Evolutionary conservation across 495 filamentous ascomycete species (phyloP).

Genomic region (Xylaria acuta): DNA sequence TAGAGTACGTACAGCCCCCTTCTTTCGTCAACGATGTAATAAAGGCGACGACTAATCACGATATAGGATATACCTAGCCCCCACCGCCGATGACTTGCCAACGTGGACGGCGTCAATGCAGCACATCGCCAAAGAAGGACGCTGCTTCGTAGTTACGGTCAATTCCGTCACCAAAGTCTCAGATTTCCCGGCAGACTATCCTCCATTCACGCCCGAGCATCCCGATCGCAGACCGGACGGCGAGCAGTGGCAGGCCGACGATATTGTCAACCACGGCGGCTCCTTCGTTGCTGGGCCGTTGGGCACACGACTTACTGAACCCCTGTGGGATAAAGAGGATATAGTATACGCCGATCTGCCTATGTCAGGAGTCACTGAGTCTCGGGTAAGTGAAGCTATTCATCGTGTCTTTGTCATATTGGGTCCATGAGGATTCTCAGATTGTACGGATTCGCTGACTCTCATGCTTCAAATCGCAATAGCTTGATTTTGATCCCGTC

Average conservation of each 20-base stretch:
- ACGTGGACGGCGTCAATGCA: constrained; percentile 52
- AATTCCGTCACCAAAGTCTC: constrained; percentile 50
- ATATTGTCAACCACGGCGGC: constrained; percentile 49
- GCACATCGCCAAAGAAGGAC: constrained; percentile 53
- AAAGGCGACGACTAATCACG: constrained; percentile 7
- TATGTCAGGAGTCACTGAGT: constrained; percentile 42
- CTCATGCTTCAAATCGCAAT: background rate
- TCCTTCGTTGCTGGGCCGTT: constrained; percentile 49
- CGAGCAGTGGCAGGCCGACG: constrained; percentile 43
- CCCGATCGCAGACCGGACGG: constrained; percentile 47
- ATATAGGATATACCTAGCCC: constrained; percentile 48
- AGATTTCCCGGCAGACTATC: constrained; percentile 51
- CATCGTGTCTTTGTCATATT: background rate
- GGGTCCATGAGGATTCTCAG: background rate
- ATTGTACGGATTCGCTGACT: background rate
- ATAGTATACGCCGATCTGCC: constrained; percentile 49
- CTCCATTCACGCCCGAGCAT: constrained; percentile 48
- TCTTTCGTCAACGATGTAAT: background rate
- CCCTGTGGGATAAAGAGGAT: constrained; percentile 48
- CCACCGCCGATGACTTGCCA: constrained; percentile 50
- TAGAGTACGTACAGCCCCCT: constrained; percentile 42
- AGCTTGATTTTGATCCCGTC: constrained; percentile 53
- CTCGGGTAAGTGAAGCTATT: constrained; percentile 40
- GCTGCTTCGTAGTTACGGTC: constrained; percentile 50
- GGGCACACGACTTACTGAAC: constrained; percentile 45